These are phyloP conservation scores for Saccharomyces kudriavzevii DNA, from an alignment of 805 yeast species.

Conservation along the genomic window DNA sequence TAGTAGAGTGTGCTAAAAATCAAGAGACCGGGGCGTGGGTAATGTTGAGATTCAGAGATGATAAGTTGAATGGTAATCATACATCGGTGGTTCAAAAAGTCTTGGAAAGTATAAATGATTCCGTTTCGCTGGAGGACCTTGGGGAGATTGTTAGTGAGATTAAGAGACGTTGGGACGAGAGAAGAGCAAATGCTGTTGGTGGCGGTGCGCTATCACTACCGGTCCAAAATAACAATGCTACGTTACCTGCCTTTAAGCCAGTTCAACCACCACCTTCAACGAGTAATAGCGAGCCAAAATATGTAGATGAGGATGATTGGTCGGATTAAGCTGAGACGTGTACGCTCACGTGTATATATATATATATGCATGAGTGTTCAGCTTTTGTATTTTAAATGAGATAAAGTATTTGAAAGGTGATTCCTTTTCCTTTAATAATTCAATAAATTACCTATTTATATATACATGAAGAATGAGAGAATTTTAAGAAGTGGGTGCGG, in stretches of 20 bases:
- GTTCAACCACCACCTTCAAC: constrained; percentile 2
- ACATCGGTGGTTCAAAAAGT: constrained; percentile 73
- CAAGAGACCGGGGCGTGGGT: constrained; percentile 63
- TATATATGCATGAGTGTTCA: constrained; percentile 1
- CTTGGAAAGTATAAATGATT: constrained; percentile 74
- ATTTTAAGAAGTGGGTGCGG: no score
- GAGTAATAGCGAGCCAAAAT: constrained; percentile 16
- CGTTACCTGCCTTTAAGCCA: constrained; percentile 1
- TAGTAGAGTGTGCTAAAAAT: constrained; percentile 76
- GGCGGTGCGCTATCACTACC: constrained; percentile 4
- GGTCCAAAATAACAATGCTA: background rate
- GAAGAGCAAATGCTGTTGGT: constrained; percentile 33
- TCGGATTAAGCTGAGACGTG: constrained; percentile 20
- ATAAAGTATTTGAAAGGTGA: background rate
- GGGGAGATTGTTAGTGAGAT: constrained; percentile 49
- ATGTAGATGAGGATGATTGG: constrained; percentile 30
- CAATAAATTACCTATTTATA: background rate
- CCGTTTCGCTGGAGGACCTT: constrained; percentile 74
- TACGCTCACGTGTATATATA: no score
- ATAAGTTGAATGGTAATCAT: constrained; percentile 83
- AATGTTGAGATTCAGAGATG: constrained; percentile 84
- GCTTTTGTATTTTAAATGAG: background rate
- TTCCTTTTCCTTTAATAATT: background rate
- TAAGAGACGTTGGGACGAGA: constrained; percentile 50
- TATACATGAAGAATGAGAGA: background rate